Evolutionary conservation across 176 grass and related monocot species (phyloP).

Genomic region (Cymbopogon citratus): DNA sequence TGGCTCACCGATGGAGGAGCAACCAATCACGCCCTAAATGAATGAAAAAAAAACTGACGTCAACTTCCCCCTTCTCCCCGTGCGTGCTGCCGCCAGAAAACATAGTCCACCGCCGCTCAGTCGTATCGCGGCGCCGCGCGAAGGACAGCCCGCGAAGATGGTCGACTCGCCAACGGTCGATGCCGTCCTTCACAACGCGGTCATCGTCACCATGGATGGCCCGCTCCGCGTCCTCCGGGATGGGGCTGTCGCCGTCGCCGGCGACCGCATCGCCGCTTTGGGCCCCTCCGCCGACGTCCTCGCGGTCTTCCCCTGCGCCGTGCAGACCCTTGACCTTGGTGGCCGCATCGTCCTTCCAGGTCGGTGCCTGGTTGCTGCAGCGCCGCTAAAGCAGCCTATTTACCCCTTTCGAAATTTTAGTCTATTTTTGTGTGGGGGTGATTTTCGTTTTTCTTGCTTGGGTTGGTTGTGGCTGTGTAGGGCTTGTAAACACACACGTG

Average conservation of each 20-base stretch:
- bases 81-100: no score
- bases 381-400: background rate
- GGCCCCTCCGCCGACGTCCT: slow-evolving; percentile 53
- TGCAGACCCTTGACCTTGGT: slow-evolving; percentile 48
- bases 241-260: slow-evolving; percentile 56
- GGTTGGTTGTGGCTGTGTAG: slow-evolving; percentile 21
- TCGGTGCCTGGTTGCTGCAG: background rate
- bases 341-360: slow-evolving; percentile 73
- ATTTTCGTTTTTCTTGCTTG: background rate
- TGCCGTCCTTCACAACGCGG: slow-evolving; percentile 49
- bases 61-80: no score
- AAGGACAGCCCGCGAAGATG: background rate
- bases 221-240: slow-evolving; percentile 39
- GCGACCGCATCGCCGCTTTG: slow-evolving; percentile 51
- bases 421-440: background rate
- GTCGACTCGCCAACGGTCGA: background rate
- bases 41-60: no score
- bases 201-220: slow-evolving; percentile 66
- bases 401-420: background rate
- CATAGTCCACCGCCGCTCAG: background rate
- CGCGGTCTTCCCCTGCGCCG: slow-evolving; percentile 37
- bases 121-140: background rate
- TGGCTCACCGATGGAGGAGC: no score
- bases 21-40: no score
- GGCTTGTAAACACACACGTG: slow-evolving; percentile 89